A percentile compares a stretch with the other conserved stretches of the same genome.
These are phyloP conservation scores for Chimonanthus praecox DNA, from an alignment of 164 flowering plant species.

Conservation along the genomic window DNA sequence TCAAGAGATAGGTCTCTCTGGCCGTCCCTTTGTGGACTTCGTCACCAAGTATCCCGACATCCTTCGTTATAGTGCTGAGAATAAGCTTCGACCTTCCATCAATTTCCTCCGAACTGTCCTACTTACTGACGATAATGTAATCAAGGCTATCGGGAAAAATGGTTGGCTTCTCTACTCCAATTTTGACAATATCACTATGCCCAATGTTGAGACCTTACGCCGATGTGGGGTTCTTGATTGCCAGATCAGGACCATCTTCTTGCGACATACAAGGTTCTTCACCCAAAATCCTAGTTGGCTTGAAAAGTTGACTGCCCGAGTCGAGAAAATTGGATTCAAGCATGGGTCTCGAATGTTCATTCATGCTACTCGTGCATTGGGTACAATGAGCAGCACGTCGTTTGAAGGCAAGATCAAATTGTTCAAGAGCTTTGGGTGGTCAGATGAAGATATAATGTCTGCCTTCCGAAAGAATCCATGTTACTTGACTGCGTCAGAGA, in stretches of 20 bases:
- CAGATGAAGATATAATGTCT: conserved; percentile 3
- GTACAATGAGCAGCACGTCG: not conserved
- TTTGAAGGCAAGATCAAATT: conserved; percentile 6
- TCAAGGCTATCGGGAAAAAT: conserved; percentile 3
- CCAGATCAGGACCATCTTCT: not conserved
- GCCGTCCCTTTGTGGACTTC: conserved; percentile 2
- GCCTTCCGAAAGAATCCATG: conserved; percentile 13
- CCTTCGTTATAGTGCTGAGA: not conserved
- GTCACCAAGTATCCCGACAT: not conserved
- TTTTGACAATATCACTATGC: not conserved
- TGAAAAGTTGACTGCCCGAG: not conserved
- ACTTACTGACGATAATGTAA: not conserved
- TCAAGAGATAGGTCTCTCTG: conserved; percentile 11
- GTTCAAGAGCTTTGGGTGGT: conserved; percentile 16
- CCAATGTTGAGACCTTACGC: conserved; percentile 6
- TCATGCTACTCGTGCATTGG: conserved; percentile 2
- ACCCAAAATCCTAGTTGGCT: not conserved
- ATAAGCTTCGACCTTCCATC: not conserved
- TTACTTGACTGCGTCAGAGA: conserved; percentile 5
- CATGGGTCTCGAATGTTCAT: conserved; percentile 7
- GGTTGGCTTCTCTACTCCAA: not conserved
- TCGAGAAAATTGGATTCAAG: conserved; percentile 8
- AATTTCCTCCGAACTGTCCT: conserved; percentile 1
- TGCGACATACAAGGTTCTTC: conserved; percentile 2
- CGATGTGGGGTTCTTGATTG: conserved; percentile 3